Evolutionary conservation across 306 rosid species (phyloP).

Genomic region (Prunus fruticosa): DNA sequence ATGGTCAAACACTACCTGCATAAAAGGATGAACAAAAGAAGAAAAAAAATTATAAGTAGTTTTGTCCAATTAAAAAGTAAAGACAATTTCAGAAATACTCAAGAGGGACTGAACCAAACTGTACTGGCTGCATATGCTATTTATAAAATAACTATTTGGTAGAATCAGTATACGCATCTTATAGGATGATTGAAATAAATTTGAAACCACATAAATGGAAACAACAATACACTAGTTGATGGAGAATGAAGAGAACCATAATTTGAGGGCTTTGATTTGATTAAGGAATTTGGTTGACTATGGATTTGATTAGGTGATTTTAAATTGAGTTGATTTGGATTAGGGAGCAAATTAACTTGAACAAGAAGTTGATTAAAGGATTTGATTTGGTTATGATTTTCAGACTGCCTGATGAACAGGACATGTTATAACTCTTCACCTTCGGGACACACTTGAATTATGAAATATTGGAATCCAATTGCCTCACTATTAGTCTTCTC

Average conservation of each 20-base stretch:
- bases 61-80: not conserved
- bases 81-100: slow-evolving; percentile 7
- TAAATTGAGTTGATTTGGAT: not conserved
- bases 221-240: not conserved
- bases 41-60: slow-evolving; percentile 14
- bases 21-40: slow-evolving; percentile 24
- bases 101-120: not conserved
- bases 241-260: not conserved
- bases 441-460: not conserved
- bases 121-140: not conserved
- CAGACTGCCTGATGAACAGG: not conserved
- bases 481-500: not conserved
- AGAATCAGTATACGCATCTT: not conserved
- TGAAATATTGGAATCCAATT: not conserved
- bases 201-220: not conserved
- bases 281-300: not conserved
- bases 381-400: not conserved
- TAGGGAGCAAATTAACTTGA: not conserved
- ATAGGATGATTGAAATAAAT: not conserved
- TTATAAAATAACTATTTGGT: not conserved
- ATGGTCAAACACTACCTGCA: slow-evolving; percentile 99
- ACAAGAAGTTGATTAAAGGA: not conserved
- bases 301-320: not conserved
- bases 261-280: not conserved
- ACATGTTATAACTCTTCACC: not conserved